These are phyloP conservation scores for Entomortierella parvispora DNA, from an alignment of 192 early-diverging fungal species.

Conservation along the genomic window DNA sequence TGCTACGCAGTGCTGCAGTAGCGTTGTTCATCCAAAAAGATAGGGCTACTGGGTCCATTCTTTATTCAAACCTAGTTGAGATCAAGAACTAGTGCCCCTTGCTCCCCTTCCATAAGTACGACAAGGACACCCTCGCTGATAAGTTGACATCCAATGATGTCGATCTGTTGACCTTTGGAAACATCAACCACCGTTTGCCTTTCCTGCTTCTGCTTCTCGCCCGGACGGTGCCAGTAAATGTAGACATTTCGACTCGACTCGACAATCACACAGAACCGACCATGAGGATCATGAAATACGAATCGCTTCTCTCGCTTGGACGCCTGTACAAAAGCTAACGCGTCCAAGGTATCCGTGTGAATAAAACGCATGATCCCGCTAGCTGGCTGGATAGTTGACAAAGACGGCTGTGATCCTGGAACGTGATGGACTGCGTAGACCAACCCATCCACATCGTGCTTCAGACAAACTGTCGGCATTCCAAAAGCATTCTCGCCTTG, in stretches of 20 bases:
- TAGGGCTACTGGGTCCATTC: neutral
- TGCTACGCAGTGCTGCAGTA: constrained; percentile 1
- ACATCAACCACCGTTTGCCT: constrained; percentile 60
- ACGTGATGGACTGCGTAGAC: constrained; percentile 63
- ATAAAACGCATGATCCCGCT: constrained; percentile 34
- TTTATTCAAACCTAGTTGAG: constrained; percentile 1
- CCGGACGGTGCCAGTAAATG: constrained; percentile 55
- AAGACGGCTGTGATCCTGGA: neutral
- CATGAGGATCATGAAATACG: constrained; percentile 64
- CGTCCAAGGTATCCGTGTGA: constrained; percentile 71
- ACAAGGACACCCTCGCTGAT: constrained; percentile 50
- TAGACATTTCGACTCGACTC: constrained; percentile 64
- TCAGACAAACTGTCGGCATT: constrained; percentile 67
- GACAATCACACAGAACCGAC: constrained; percentile 56
- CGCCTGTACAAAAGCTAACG: constrained; percentile 78
- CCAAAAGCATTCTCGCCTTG: constrained; percentile 33
- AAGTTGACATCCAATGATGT: constrained; percentile 62
- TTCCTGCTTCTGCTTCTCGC: constrained; percentile 39
- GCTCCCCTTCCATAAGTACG: constrained; percentile 53
- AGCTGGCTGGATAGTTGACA: constrained; percentile 24
- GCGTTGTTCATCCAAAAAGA: neutral
- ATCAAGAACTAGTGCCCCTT: constrained; percentile 36
- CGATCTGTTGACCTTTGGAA: constrained; percentile 45
- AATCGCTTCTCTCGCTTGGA: constrained; percentile 78
- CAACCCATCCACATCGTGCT: constrained; percentile 76